Percentiles rank a stretch among this genome's conserved stretches.
These are phyloP conservation scores for Staphylotrichum tortipilum DNA, from an alignment of 495 filamentous ascomycete species.

Conservation along the genomic window DNA sequence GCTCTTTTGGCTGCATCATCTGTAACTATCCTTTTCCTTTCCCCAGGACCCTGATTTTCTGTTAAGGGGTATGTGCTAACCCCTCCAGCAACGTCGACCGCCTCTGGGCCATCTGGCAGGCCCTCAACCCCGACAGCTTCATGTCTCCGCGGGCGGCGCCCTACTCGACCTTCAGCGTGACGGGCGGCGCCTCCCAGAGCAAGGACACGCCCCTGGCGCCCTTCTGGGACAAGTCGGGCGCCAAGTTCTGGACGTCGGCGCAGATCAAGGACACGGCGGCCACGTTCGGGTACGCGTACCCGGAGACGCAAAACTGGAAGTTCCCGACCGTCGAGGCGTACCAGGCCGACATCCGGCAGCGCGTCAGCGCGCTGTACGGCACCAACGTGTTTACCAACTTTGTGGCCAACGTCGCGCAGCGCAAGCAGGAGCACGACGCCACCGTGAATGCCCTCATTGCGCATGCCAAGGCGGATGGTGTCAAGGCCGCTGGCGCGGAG, in stretches of 20 bases:
- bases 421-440: constrained; percentile 1
- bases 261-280: constrained; percentile 27
- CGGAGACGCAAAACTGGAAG: constrained; percentile 39
- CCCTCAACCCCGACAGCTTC: constrained; percentile 49
- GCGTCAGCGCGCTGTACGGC: constrained; percentile 17
- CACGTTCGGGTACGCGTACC: constrained; percentile 53
- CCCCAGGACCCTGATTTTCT: too few relatives aligned
- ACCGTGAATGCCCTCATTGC: background rate
- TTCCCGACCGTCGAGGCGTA: constrained; percentile 7
- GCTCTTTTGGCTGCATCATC: constrained; percentile 59
- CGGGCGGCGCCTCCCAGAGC: constrained; percentile 31
- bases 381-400: constrained; percentile 21
- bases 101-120: constrained; percentile 63
- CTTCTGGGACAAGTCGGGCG: constrained; percentile 34
- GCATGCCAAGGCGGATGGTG: background rate
- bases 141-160: constrained; percentile 41
- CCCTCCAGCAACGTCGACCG: constrained; percentile 46
- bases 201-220: constrained; percentile 33
- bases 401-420: constrained; percentile 10
- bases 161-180: constrained; percentile 44
- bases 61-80: too few relatives aligned
- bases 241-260: constrained; percentile 40
- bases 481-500: background rate
- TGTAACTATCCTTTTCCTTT: constrained; percentile 24
- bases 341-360: constrained; percentile 10